Base-by-base conservation (phyloP, 148 eudicot genomes). In the Heliamphora exappendiculata region DNA sequence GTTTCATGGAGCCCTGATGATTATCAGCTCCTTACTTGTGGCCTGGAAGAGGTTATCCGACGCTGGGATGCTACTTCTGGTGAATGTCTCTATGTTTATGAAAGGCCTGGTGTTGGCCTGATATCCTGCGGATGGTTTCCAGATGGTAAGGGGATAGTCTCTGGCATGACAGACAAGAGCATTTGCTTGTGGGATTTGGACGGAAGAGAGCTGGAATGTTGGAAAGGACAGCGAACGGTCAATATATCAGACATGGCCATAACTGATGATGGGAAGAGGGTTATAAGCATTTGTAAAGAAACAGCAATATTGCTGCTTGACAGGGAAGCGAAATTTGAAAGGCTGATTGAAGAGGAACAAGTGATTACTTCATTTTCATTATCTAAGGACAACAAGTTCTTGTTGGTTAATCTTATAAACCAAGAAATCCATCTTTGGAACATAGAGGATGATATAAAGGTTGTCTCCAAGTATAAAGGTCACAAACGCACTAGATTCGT, bases 391-490 rank as follows among this genome's bases (percentile, higher is more conserved):
- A 86, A 85, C 67, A 94, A 81, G 72, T 87, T 80, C 78, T 79
- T 94, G 82, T 82, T 94, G 68, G 90, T 90, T 76, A 86, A 86
- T 79, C 85, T 91, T 58, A 33, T 79, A 41, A 90, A 91, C 81
- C 88, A 90, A 83, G 98, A 90, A 82, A 84, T 94, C 57, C 96
- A 92, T 86, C 93, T 94, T 37, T 94, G 96, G 96, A 85, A 84
- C 57, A 88, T 94, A 75, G 92, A 87, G 51, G 89, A 85, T 41
- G 82, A 85, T 80, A 47, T 66, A 6, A 86, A 81, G 78, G 75
- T 90, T 5, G 70, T 92, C 28, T 78, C 88, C 59, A 88, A 86
- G 73, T 94, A 89, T 80, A 89, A 86, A 85, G 98, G 98, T 50
- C 97, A 90, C 75, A 94, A 80, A 53, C 90, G 93, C 22, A 79